phyloP scores from a whole-genome alignment of 345 rosid genomes.

The Bruguiera sexangula region DNA sequence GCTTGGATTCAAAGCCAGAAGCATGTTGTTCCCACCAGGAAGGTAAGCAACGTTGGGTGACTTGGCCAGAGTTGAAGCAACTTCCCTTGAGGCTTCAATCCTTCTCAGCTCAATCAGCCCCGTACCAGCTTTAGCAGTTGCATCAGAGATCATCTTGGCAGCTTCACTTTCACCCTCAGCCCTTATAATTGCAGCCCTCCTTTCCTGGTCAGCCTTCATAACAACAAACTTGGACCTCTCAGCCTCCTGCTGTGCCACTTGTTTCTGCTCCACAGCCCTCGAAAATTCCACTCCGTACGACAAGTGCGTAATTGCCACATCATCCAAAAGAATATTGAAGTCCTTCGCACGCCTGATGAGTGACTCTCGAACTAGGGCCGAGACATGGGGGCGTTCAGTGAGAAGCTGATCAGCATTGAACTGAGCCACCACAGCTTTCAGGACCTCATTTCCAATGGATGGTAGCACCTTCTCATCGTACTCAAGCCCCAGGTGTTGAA shows the following conservation, averaged over 20 bases:
- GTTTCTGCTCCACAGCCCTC: slow-evolving; percentile 94
- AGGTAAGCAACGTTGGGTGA: slow-evolving; percentile 85
- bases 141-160: slow-evolving; percentile 84
- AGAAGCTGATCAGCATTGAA: slow-evolving; percentile 99
- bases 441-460: slow-evolving; percentile 96
- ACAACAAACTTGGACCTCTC: slow-evolving; percentile 94
- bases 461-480: slow-evolving; percentile 96
- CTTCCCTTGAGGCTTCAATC: slow-evolving; percentile 93
- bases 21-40: slow-evolving; percentile 86
- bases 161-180: slow-evolving; percentile 99
- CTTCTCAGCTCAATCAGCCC: slow-evolving; percentile 95
- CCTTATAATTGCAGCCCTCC: slow-evolving; percentile 89
- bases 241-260: slow-evolving; percentile 99
- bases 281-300: slow-evolving; percentile 93
- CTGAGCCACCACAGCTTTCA: slow-evolving; percentile 93
- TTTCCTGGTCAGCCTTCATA: slow-evolving; percentile 98
- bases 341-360: slow-evolving; percentile 76
- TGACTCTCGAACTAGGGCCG: slow-evolving; percentile 73
- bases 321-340: slow-evolving; percentile 83
- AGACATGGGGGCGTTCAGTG: slow-evolving; percentile 93
- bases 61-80: slow-evolving; percentile 81
- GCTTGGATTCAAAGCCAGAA: slow-evolving; percentile 60
- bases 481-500: slow-evolving; percentile 82
- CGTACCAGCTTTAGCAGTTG: slow-evolving; percentile 75
- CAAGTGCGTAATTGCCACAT: slow-evolving; percentile 93